phyloP scores from a whole-genome alignment of 1,284 basidiomycete species.

The Acaromyces ingoldii region DNA sequence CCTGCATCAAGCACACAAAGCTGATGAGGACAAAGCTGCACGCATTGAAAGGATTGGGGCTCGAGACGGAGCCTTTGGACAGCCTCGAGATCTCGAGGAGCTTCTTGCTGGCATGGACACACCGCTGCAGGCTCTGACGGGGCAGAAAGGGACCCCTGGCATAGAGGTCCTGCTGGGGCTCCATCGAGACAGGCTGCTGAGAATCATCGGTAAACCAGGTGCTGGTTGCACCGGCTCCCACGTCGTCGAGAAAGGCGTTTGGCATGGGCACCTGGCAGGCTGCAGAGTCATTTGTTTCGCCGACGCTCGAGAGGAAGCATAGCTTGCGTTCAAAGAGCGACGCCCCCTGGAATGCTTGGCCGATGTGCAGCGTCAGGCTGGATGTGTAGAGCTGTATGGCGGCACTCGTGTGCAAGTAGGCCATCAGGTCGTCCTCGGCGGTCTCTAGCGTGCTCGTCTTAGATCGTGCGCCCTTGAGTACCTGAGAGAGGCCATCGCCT shows the following conservation, averaged over 20 bases:
- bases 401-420: constrained; percentile 28
- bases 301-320: constrained; percentile 44
- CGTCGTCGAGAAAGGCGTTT: constrained; percentile 11
- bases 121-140: constrained; percentile 31
- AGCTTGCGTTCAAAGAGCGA: constrained; percentile 44
- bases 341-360: constrained; percentile 44
- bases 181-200: not conserved
- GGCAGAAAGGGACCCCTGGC: constrained; percentile 39
- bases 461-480: constrained; percentile 10
- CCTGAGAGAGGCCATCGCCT: constrained; percentile 16
- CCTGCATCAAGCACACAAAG: constrained; percentile 43
- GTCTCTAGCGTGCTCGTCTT: constrained; percentile 11
- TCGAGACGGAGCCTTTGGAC: constrained; percentile 21
- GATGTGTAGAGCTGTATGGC: constrained; percentile 44
- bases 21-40: constrained; percentile 45
- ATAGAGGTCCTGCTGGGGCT: constrained; percentile 28
- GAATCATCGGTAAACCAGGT: too few relatives aligned
- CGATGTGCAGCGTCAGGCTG: constrained; percentile 41
- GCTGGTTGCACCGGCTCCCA: not conserved
- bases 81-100: constrained; percentile 38
- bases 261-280: constrained; percentile 40
- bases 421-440: constrained; percentile 35
- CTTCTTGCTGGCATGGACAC: constrained; percentile 38
- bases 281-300: constrained; percentile 24
- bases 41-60: constrained; percentile 44